These are phyloP conservation scores for Hypoxylon intermedium DNA, from an alignment of 495 filamentous ascomycete genomes.

Conservation along the genomic window DNA sequence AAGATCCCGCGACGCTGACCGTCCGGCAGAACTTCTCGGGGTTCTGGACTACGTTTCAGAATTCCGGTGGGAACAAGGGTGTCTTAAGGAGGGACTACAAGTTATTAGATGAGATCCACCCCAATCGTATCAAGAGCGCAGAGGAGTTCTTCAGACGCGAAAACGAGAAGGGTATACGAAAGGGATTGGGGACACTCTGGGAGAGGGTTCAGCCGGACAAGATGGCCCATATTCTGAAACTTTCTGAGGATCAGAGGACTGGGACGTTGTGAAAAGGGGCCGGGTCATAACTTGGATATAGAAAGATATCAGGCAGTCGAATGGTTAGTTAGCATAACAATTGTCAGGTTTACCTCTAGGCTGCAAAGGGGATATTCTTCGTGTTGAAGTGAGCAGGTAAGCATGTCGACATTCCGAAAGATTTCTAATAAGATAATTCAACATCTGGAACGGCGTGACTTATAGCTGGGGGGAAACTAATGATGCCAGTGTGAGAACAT, in stretches of 20 bases:
- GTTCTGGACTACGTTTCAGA: slow-evolving; percentile 58
- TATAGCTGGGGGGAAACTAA: neutral
- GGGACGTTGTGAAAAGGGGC: slow-evolving; percentile 39
- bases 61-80: slow-evolving; percentile 49
- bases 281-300: neutral
- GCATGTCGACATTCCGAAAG: too few species aligned
- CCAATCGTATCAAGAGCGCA: slow-evolving; percentile 54
- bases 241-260: slow-evolving; percentile 43
- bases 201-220: slow-evolving; percentile 44
- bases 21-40: slow-evolving; percentile 61
- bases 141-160: slow-evolving; percentile 59
- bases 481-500: neutral
- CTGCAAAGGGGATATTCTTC: too few species aligned
- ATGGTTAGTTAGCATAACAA: too few species aligned
- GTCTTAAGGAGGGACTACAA: slow-evolving; percentile 57
- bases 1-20: slow-evolving; percentile 54
- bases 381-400: too few species aligned
- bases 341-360: too few species aligned
- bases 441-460: neutral
- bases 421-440: too few species aligned
- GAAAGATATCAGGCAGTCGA: neutral
- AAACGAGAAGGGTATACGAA: slow-evolving; percentile 45
- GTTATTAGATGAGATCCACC: slow-evolving; percentile 61
- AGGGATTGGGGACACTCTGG: slow-evolving; percentile 43
- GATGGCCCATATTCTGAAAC: slow-evolving; percentile 42